Evolutionary conservation across 345 rosid genomes (phyloP).

Genomic region (Rhodamnia rubescens): DNA sequence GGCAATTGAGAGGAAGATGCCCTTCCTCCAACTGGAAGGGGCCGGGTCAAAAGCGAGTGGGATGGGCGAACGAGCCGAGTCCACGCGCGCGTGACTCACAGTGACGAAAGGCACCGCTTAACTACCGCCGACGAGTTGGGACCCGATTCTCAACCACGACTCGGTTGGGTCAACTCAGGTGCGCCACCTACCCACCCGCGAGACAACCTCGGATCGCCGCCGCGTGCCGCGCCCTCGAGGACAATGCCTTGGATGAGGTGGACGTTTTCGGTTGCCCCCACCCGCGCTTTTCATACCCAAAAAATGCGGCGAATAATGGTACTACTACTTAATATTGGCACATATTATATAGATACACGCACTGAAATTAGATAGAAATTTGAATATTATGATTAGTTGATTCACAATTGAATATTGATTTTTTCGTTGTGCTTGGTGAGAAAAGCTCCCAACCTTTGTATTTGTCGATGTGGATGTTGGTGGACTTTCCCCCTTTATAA

Average conservation of each 20-base stretch:
- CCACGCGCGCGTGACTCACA: neutral
- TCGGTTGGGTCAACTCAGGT: neutral
- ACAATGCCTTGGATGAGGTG: neutral
- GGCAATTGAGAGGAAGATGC: neutral
- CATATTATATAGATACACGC: too few species aligned
- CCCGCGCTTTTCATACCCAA: too few species aligned
- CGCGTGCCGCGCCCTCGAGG: neutral
- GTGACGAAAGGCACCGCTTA: neutral
- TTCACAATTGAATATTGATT: neutral
- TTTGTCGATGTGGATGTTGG: neutral
- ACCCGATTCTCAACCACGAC: neutral
- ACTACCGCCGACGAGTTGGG: neutral
- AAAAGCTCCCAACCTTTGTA: neutral
- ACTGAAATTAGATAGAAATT: too few species aligned
- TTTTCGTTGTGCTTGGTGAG: neutral
- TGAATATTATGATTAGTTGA: neutral
- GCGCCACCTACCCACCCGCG: neutral
- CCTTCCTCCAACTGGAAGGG: neutral
- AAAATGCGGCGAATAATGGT: too few species aligned
- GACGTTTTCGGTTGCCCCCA: too few species aligned
- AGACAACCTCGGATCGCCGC: neutral
- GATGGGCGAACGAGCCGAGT: neutral
- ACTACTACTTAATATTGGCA: too few species aligned
- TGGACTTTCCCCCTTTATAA: neutral
- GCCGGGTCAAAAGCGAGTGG: neutral